A percentile compares a stretch with the other conserved stretches of the same genome.
These are phyloP conservation scores for Suillus clintonianus DNA, from an alignment of 768 basidiomycete species.

Conservation along the genomic window DNA sequence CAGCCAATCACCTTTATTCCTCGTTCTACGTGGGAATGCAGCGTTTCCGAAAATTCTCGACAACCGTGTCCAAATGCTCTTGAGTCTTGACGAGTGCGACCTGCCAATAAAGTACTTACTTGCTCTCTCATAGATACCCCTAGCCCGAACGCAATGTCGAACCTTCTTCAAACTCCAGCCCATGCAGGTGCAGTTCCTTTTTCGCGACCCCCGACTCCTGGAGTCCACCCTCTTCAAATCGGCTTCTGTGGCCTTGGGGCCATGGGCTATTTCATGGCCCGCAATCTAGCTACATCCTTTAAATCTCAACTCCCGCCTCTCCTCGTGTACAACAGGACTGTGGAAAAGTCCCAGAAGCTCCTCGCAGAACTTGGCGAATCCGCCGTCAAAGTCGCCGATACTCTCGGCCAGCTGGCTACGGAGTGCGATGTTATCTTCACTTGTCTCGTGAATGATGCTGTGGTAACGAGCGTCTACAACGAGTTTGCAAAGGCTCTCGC, in stretches of 20 bases:
- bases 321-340: slow-evolving; percentile 76
- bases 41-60: neutral
- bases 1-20: neutral
- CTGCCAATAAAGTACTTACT: neutral
- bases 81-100: neutral
- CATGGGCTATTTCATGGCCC: slow-evolving; percentile 78
- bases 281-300: slow-evolving; percentile 68
- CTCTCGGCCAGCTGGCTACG: slow-evolving; percentile 57
- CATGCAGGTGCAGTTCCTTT: slow-evolving; percentile 41
- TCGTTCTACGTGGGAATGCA: neutral
- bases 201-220: slow-evolving; percentile 62
- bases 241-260: slow-evolving; percentile 55
- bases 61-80: neutral
- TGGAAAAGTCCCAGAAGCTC: slow-evolving; percentile 59
- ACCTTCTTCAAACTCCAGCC: slow-evolving; percentile 5
- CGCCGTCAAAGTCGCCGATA: slow-evolving; percentile 55
- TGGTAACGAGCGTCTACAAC: slow-evolving; percentile 62
- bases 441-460: slow-evolving; percentile 71
- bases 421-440: slow-evolving; percentile 79
- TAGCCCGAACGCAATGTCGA: slow-evolving; percentile 8
- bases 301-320: slow-evolving; percentile 51
- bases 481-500: slow-evolving; percentile 60
- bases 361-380: slow-evolving; percentile 54
- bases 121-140: neutral
- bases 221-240: slow-evolving; percentile 37